phyloP scores from a whole-genome alignment of 768 basidiomycete genomes.

The Scleroderma bovista region DNA sequence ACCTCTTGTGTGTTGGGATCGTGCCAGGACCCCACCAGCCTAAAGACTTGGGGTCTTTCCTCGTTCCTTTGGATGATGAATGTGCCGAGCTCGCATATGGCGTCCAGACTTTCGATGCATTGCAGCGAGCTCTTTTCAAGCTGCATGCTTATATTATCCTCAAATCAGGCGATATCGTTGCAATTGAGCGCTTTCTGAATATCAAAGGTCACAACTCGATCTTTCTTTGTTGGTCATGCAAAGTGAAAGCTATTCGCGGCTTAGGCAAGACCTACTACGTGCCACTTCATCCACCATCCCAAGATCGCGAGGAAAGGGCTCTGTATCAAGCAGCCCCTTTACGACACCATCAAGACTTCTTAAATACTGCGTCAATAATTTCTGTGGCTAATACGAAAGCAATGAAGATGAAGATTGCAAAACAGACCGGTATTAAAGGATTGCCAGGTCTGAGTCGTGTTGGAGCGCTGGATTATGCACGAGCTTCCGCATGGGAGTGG shows the following conservation, averaged over 20 bases:
- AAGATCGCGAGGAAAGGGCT: conserved; percentile 11
- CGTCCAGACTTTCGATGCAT: conserved; percentile 30
- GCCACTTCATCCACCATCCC: conserved; percentile 25
- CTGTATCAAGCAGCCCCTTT: too few species aligned
- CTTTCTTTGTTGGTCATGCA: conserved; percentile 31
- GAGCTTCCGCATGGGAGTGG: conserved; percentile 42
- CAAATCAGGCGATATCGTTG: conserved; percentile 32
- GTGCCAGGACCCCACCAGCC: conserved; percentile 44
- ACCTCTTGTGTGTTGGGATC: conserved; percentile 36
- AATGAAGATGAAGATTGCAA: conserved; percentile 17
- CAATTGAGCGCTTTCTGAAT: conserved; percentile 24
- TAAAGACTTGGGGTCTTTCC: conserved; percentile 35
- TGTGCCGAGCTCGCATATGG: conserved; percentile 31
- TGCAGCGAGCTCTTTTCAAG: conserved; percentile 15
- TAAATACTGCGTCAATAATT: conserved; percentile 19
- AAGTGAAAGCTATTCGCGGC: conserved; percentile 23
- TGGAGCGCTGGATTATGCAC: conserved; percentile 31
- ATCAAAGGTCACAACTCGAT: conserved; percentile 35
- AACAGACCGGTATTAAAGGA: conserved; percentile 30
- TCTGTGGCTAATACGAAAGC: conserved; percentile 17
- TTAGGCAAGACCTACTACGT: conserved; percentile 28
- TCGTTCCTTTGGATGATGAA: conserved; percentile 33
- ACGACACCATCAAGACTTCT: conserved; percentile 21
- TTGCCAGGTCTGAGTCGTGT: conserved; percentile 27
- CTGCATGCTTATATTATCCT: conserved; percentile 31